phyloP scores from a whole-genome alignment of 2,329 filamentous ascomycete species.

The Ceratocystis colombiana region DNA sequence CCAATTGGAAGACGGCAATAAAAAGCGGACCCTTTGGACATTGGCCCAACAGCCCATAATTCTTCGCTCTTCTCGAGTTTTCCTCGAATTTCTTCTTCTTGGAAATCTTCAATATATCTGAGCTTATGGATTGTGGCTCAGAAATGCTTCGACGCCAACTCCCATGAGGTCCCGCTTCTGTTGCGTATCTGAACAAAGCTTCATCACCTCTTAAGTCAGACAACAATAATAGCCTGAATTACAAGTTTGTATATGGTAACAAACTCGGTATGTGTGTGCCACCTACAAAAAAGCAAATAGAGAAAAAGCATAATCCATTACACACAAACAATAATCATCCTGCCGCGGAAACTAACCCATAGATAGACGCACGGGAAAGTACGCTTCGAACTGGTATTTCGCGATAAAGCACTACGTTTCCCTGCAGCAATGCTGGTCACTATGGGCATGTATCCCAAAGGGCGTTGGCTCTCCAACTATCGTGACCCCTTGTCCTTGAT shows the following conservation, averaged over 20 bases:
- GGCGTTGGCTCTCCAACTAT: conserved; percentile 3
- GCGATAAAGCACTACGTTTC: not conserved
- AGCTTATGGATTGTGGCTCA: not conserved
- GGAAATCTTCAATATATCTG: not conserved
- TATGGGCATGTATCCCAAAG: not conserved
- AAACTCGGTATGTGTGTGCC: not conserved
- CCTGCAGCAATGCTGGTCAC: not conserved
- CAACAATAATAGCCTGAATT: conserved; percentile 6
- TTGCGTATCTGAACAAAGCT: not conserved
- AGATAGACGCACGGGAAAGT: not conserved
- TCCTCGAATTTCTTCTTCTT: not conserved
- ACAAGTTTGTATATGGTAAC: not conserved
- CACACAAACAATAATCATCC: not conserved
- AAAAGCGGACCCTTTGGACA: not conserved
- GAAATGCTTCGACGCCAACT: not conserved
- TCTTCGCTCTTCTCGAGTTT: conserved; percentile 1
- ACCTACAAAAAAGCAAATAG: not conserved
- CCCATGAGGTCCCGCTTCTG: not conserved
- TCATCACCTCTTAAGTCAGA: not conserved
- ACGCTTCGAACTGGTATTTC: not conserved
- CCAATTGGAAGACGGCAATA: not conserved
- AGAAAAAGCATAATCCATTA: not conserved
- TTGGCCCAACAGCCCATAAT: not conserved
- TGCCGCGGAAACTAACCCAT: not conserved
- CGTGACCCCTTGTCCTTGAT: not conserved